phyloP scores from a whole-genome alignment of 352 stramenopile genomes.

The Globisporangium abappressorium region DNA sequence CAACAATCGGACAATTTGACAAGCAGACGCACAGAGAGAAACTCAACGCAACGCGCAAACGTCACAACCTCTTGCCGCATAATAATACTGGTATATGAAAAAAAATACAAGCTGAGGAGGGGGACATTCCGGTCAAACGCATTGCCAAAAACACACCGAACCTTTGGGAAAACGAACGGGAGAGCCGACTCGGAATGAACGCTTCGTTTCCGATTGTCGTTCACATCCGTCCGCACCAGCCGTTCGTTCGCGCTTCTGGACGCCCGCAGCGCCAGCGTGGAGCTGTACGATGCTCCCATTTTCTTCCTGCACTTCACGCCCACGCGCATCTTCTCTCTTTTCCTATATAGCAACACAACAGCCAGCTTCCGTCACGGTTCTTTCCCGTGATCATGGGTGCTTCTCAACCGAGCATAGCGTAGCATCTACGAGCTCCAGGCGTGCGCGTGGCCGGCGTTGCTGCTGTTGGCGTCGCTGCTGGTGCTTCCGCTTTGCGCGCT shows the following conservation, averaged over 20 bases:
- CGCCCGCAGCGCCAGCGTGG: conserved; percentile 19
- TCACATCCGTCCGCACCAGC: conserved; percentile 21
- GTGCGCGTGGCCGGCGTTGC: conserved; percentile 34
- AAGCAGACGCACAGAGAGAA: not conserved
- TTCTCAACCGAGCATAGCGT: conserved; percentile 2
- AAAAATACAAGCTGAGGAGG: conserved; percentile 10
- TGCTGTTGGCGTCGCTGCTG: conserved; percentile 46
- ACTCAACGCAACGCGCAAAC: conserved; percentile 1
- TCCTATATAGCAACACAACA: conserved; percentile 14
- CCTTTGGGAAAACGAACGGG: not conserved
- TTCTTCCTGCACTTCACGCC: conserved; percentile 10
- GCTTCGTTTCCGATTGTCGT: conserved; percentile 32
- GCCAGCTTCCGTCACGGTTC: conserved; percentile 21
- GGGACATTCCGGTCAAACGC: not conserved
- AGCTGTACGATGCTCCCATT: conserved; percentile 20
- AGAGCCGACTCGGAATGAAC: conserved; percentile 21
- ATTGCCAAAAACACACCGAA: not conserved
- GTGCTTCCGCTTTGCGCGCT: conserved; percentile 42
- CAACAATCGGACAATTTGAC: conserved; percentile 5
- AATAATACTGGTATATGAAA: conserved; percentile 6
- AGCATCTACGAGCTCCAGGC: conserved; percentile 74
- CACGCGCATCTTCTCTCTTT: conserved; percentile 11
- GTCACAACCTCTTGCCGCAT: conserved; percentile 1
- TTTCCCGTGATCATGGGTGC: conserved; percentile 25
- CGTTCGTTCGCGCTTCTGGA: conserved; percentile 17